These are phyloP conservation scores for Rhodotorula sp. DNA, from an alignment of 1,284 basidiomycete species.

Conservation along the genomic window DNA sequence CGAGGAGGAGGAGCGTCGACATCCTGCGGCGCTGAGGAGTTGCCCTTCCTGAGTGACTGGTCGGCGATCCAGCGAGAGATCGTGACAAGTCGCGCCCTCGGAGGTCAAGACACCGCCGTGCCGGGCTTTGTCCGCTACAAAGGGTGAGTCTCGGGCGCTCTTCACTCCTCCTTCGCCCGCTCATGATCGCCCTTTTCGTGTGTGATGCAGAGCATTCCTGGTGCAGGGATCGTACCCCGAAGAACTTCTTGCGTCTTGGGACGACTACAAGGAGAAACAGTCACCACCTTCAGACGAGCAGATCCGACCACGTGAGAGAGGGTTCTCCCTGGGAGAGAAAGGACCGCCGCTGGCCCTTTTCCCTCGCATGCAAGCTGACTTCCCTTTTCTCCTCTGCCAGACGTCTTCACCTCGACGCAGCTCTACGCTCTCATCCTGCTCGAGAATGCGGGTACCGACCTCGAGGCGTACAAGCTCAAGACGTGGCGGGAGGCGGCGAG, in stretches of 20 bases:
- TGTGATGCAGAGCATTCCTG: conserved; percentile 62
- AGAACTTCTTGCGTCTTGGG: conserved; percentile 77
- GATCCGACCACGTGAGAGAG: conserved; percentile 70
- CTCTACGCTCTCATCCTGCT: conserved; percentile 84
- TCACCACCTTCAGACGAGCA: conserved; percentile 64
- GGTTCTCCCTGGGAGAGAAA: neutral
- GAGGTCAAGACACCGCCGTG: conserved; percentile 56
- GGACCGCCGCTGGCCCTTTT: too few species aligned
- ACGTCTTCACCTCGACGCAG: conserved; percentile 70
- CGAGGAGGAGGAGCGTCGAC: conserved; percentile 21
- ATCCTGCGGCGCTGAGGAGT: conserved; percentile 41
- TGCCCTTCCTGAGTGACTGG: conserved; percentile 48
- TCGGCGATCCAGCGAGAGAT: conserved; percentile 84
- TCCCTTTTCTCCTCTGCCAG: conserved; percentile 51
- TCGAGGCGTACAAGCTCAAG: conserved; percentile 67
- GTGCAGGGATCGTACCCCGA: conserved; percentile 82
- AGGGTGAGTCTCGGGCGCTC: conserved; percentile 52
- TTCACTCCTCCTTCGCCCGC: neutral
- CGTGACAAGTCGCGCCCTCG: conserved; percentile 74
- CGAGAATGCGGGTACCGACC: conserved; percentile 81
- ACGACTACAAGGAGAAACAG: conserved; percentile 63
- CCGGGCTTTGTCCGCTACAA: conserved; percentile 74
- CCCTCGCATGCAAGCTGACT: neutral
- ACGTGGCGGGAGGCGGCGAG: conserved; percentile 81
- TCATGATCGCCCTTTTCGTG: neutral